Percentiles rank a stretch among this genome's conserved stretches.
Evolutionary conservation across 306 rosid species (phyloP).

Genomic region (Acacia melanoxylon): DNA sequence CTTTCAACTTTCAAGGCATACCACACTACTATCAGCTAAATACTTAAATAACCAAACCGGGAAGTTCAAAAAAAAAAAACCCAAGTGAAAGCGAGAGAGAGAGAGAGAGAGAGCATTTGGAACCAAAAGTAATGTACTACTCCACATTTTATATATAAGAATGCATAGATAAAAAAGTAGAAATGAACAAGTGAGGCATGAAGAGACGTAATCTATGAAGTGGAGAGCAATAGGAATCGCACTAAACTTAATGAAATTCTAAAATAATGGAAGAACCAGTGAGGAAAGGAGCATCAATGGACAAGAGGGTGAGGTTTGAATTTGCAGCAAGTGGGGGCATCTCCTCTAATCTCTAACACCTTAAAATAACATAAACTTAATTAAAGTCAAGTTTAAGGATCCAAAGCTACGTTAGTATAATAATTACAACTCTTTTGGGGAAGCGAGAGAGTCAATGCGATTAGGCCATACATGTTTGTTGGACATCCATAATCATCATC

Average conservation of each 20-base stretch:
- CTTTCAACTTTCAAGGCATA: neutral
- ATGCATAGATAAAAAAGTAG: neutral
- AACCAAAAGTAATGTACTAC: neutral
- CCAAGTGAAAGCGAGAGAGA: neutral
- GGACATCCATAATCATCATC: too few species aligned
- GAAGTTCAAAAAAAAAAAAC: neutral
- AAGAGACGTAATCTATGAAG: constrained; percentile 27
- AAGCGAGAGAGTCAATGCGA: constrained; percentile 25
- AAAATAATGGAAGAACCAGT: neutral
- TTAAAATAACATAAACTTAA: neutral
- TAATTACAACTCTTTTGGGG: constrained; percentile 26
- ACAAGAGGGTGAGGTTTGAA: constrained; percentile 26
- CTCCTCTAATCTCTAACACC: neutral
- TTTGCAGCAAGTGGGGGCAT: constrained; percentile 28
- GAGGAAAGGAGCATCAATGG: neutral
- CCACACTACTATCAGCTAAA: neutral
- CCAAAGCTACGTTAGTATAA: constrained; percentile 29
- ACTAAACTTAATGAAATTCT: constrained; percentile 8
- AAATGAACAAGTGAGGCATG: neutral
- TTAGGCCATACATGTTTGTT: constrained; percentile 31
- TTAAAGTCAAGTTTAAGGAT: constrained; percentile 36
- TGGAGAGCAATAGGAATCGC: constrained; percentile 48
- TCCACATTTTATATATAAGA: neutral
- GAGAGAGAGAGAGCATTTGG: neutral
- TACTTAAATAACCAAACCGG: neutral